A percentile compares a stretch with the other conserved stretches of the same genome.
These are phyloP conservation scores for Carex scoparia DNA, from an alignment of 176 grass and related monocot species.

Conservation along the genomic window DNA sequence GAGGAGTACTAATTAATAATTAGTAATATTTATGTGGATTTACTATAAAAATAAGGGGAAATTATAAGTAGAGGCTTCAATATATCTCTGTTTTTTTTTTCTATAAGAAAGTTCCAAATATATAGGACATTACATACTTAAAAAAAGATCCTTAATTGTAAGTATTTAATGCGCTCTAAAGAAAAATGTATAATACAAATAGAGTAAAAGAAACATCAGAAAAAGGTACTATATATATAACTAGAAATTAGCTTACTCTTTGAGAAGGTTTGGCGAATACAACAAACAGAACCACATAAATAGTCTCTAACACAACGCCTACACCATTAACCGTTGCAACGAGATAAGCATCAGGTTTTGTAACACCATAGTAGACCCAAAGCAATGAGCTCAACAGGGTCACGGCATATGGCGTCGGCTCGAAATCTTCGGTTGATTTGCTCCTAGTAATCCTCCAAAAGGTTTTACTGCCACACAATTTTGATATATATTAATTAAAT, in stretches of 20 bases:
- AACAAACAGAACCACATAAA: slow-evolving; percentile 53
- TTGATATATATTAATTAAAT: too few relatives aligned
- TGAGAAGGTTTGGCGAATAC: slow-evolving; percentile 25
- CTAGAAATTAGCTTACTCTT: slow-evolving; percentile 33
- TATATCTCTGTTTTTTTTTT: too few relatives aligned
- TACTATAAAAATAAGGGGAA: too few relatives aligned
- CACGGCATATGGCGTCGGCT: slow-evolving; percentile 38
- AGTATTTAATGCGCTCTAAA: neutral
- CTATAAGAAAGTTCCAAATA: too few relatives aligned
- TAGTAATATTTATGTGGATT: too few relatives aligned
- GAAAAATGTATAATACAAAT: neutral
- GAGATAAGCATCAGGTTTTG: slow-evolving; percentile 56
- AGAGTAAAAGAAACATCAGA: neutral
- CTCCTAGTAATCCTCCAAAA: slow-evolving; percentile 47
- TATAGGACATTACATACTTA: too few relatives aligned
- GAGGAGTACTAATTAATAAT: too few relatives aligned
- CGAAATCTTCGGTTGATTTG: slow-evolving; percentile 51
- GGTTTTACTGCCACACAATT: slow-evolving; percentile 35
- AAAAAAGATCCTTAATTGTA: neutral
- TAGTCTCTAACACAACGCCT: slow-evolving; percentile 41
- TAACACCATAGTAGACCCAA: slow-evolving; percentile 71
- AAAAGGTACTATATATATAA: neutral
- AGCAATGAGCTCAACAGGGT: slow-evolving; percentile 45
- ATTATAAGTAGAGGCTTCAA: too few relatives aligned
- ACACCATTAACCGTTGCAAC: slow-evolving; percentile 57